A percentile compares a stretch with the other conserved stretches of the same genome.
Evolutionary conservation across 805 yeast genomes (phyloP).

Genomic region (Saccharomycopsis olivae): DNA sequence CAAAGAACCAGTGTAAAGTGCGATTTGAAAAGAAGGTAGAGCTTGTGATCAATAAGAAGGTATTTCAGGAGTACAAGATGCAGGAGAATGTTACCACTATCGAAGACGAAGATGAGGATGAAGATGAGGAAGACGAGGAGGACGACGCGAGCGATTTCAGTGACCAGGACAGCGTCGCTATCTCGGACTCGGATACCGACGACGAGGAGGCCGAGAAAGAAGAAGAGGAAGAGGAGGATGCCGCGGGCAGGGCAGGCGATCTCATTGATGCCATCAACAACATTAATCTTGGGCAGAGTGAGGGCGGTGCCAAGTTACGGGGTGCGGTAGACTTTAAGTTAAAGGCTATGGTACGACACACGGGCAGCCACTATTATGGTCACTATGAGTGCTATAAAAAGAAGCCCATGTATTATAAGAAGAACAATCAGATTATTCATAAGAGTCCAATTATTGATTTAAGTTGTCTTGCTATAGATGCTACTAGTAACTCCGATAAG

Average conservation of each 20-base stretch:
- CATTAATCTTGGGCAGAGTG: constrained; percentile 19
- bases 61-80: constrained; percentile 23
- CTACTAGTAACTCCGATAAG: constrained; percentile 2
- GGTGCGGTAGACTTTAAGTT: constrained; percentile 40
- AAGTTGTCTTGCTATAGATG: constrained; percentile 10
- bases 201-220: constrained; percentile 13
- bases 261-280: constrained; percentile 20
- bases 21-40: constrained; percentile 44
- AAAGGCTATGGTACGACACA: constrained; percentile 69
- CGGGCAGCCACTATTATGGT: constrained; percentile 81
- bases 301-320: constrained; percentile 16
- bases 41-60: constrained; percentile 35
- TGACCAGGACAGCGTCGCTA: constrained; percentile 10
- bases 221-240: constrained; percentile 19
- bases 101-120: constrained; percentile 23
- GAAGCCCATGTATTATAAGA: constrained; percentile 39
- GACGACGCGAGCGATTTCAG: constrained; percentile 7
- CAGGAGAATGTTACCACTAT: constrained; percentile 21
- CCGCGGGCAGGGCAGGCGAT: constrained; percentile 16
- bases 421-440: constrained; percentile 20
- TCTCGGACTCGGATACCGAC: constrained; percentile 20
- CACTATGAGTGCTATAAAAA: constrained; percentile 84
- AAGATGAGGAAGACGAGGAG: constrained; percentile 12
- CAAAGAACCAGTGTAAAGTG: constrained; percentile 69
- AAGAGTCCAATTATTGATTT: constrained; percentile 24